Conservation (phyloP, 257 asterid species). For the Jacaranda mimosifolia region DNA sequence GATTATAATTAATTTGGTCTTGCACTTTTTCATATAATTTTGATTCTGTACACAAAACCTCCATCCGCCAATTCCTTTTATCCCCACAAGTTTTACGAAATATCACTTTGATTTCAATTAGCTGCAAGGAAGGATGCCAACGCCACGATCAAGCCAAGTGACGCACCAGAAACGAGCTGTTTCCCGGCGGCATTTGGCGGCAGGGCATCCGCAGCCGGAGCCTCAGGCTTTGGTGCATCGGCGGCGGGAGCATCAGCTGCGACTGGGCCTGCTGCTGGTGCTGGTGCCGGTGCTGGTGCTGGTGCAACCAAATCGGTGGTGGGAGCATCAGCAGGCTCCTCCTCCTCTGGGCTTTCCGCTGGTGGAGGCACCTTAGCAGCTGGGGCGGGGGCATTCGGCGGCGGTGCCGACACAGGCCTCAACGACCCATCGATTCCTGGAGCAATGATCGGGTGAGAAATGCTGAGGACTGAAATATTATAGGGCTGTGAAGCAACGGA, state of each 20-base stretch:
- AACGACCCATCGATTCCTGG: conserved; percentile 59
- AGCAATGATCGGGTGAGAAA: conserved; percentile 56
- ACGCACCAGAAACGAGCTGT: conserved; percentile 27
- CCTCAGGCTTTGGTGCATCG: conserved; percentile 22
- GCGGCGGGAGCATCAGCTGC: conserved; percentile 32
- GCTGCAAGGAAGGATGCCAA: conserved; percentile 36
- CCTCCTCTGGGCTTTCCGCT: conserved; percentile 36
- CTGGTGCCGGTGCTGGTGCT: not conserved
- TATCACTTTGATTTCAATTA: conserved; percentile 9
- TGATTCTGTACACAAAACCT: not conserved
- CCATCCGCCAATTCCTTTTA: not conserved
- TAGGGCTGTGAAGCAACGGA: conserved; percentile 59
- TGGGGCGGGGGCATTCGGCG: conserved; percentile 46
- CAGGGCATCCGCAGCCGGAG: not conserved
- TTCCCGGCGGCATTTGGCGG: conserved; percentile 13
- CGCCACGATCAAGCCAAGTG: conserved; percentile 41
- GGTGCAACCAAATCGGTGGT: not conserved
- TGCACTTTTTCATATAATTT: no score
- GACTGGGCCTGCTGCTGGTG: not conserved
- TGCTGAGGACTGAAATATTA: conserved; percentile 66
- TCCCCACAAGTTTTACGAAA: not conserved
- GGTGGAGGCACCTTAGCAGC: conserved; percentile 27
- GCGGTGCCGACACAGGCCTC: conserved; percentile 38
- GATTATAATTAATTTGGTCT: no score
- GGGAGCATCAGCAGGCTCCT: conserved; percentile 35